Conservation (phyloP, 2,329 filamentous ascomycete species). For the Orbilia oligospora region DNA sequence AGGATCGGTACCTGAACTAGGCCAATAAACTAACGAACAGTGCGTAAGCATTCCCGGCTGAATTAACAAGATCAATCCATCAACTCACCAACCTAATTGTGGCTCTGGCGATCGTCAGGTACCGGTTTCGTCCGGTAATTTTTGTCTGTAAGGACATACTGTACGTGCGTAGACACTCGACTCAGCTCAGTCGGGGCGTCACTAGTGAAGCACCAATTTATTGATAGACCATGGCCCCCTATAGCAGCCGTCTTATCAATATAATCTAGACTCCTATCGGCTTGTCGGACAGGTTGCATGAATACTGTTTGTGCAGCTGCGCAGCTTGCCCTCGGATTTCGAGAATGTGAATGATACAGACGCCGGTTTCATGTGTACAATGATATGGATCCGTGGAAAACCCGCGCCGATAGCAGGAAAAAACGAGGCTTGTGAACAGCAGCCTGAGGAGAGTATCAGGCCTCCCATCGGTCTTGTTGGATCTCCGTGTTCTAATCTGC, state of each 20-base stretch:
- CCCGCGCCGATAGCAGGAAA: constrained; percentile 46
- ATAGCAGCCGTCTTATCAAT: constrained; percentile 5
- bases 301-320: not conserved
- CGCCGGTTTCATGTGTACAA: constrained; percentile 59
- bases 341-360: constrained; percentile 31
- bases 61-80: constrained; percentile 27
- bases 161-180: not conserved
- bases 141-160: not conserved
- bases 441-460: constrained; percentile 38
- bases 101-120: constrained; percentile 22
- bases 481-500: constrained; percentile 33
- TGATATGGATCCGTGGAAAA: constrained; percentile 42
- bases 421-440: constrained; percentile 24
- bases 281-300: constrained; percentile 8
- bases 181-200: not conserved
- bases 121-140: constrained; percentile 21
- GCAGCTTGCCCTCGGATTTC: constrained; percentile 25
- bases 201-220: constrained; percentile 12
- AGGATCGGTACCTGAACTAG: constrained; percentile 36
- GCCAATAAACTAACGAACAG: constrained; percentile 34
- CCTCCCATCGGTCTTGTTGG: constrained; percentile 45
- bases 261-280: constrained; percentile 18
- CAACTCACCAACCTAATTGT: constrained; percentile 1
- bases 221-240: constrained; percentile 33
- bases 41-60: constrained; percentile 57